phyloP scores from a whole-genome alignment of 202 grass and related monocot species.

The Setaria viridis region DNA sequence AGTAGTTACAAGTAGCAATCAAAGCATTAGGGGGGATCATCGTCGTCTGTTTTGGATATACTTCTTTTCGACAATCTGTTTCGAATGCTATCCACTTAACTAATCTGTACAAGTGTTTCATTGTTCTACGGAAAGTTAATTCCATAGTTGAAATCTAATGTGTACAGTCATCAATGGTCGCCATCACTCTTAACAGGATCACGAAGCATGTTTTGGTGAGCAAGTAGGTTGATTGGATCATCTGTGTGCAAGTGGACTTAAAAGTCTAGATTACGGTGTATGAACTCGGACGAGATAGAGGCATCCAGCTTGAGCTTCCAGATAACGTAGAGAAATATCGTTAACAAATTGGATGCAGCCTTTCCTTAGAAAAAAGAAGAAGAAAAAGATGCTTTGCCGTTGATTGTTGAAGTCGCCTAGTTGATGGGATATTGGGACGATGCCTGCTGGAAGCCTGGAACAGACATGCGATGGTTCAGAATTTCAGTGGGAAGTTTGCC shows the following conservation, averaged over 20 bases:
- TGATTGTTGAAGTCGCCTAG: constrained; percentile 16
- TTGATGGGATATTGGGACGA: background rate
- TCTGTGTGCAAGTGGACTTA: background rate
- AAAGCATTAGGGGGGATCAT: background rate
- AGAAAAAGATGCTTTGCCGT: background rate
- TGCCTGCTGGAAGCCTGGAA: background rate
- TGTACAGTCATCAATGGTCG: background rate
- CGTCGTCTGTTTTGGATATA: constrained; percentile 11
- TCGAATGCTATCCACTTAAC: background rate
- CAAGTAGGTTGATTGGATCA: background rate
- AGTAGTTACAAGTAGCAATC: constrained; percentile 32
- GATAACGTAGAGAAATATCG: constrained; percentile 8
- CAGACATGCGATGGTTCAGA: background rate
- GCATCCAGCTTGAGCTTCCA: constrained; percentile 11
- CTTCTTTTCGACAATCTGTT: background rate
- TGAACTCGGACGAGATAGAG: constrained; percentile 7
- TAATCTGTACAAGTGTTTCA: background rate
- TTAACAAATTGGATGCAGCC: background rate
- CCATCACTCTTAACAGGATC: background rate
- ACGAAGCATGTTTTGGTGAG: background rate
- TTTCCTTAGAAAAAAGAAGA: too few relatives aligned
- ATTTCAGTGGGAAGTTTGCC: background rate
- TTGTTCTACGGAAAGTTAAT: constrained; percentile 22
- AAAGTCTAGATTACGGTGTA: background rate
- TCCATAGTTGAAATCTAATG: background rate